These are phyloP conservation scores for Aspergillus alliaceus DNA, from an alignment of 2,329 filamentous ascomycete species.

Conservation along the genomic window DNA sequence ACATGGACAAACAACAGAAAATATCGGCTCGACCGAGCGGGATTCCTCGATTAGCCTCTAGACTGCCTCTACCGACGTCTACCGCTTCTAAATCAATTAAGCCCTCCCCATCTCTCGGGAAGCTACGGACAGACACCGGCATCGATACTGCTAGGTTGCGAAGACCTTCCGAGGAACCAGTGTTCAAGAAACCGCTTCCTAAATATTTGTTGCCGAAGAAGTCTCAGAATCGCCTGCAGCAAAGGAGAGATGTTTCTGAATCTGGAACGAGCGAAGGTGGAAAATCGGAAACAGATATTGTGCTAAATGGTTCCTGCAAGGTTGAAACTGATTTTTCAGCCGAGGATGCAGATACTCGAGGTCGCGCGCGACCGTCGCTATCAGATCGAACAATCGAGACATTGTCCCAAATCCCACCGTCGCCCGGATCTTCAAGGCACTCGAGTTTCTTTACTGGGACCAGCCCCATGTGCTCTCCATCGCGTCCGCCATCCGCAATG, in stretches of 20 bases:
- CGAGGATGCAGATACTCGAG: constrained; percentile 24
- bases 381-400: constrained; percentile 86
- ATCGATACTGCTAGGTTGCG: constrained; percentile 38
- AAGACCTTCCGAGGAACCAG: constrained; percentile 39
- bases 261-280: constrained; percentile 20
- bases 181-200: constrained; percentile 36
- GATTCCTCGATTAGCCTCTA: constrained; percentile 53
- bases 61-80: constrained; percentile 52
- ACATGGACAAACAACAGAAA: constrained; percentile 37
- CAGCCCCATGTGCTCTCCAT: constrained; percentile 60
- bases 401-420: constrained; percentile 73
- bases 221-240: constrained; percentile 13
- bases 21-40: constrained; percentile 33
- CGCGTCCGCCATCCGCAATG: constrained; percentile 64
- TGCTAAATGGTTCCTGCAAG: constrained; percentile 8
- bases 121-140: constrained; percentile 43
- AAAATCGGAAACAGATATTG: constrained; percentile 13
- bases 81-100: constrained; percentile 43
- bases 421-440: constrained; percentile 66
- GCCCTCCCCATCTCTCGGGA: constrained; percentile 50
- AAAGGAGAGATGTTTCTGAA: constrained; percentile 22
- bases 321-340: constrained; percentile 17
- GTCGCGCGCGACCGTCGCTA: constrained; percentile 45
- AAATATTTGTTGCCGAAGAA: constrained; percentile 28
- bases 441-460: constrained; percentile 72